phyloP scores from a whole-genome alignment of 345 rosid genomes.

The Erucastrum elatum region DNA sequence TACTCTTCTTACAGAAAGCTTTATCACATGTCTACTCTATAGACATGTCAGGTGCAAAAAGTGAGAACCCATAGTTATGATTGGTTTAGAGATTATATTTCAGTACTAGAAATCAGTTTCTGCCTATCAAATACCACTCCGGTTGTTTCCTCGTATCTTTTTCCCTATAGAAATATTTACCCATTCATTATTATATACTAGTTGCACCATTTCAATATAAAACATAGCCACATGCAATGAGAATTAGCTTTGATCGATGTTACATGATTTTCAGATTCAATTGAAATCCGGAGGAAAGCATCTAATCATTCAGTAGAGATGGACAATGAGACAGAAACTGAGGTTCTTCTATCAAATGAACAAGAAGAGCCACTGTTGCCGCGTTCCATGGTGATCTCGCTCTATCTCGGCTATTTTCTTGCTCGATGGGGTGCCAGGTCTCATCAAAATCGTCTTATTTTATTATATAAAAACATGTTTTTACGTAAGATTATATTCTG shows the following conservation, averaged over 20 bases:
- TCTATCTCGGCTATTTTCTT: slow-evolving; percentile 68
- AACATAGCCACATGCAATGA: neutral
- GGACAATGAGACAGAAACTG: slow-evolving; percentile 29
- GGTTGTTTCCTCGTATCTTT: too few species aligned
- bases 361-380: slow-evolving; percentile 22
- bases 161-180: neutral
- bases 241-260: neutral
- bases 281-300: neutral
- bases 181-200: neutral
- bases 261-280: slow-evolving; percentile 11
- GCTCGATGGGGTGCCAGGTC: slow-evolving; percentile 96
- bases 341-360: slow-evolving; percentile 13
- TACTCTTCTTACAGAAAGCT: too few species aligned
- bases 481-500: neutral
- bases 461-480: neutral
- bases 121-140: too few species aligned
- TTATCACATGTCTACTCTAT: too few species aligned
- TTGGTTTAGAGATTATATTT: too few species aligned
- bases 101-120: too few species aligned
- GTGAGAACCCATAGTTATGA: too few species aligned
- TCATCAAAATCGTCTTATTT: neutral
- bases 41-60: too few species aligned
- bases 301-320: slow-evolving; percentile 1
- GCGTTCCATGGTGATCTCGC: slow-evolving; percentile 40
- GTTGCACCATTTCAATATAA: neutral